Evolutionary conservation across 2,329 filamentous ascomycete species (phyloP), one percentile per base, ranked within the genome.

Genomic region (Tothia fuscella): DNA sequence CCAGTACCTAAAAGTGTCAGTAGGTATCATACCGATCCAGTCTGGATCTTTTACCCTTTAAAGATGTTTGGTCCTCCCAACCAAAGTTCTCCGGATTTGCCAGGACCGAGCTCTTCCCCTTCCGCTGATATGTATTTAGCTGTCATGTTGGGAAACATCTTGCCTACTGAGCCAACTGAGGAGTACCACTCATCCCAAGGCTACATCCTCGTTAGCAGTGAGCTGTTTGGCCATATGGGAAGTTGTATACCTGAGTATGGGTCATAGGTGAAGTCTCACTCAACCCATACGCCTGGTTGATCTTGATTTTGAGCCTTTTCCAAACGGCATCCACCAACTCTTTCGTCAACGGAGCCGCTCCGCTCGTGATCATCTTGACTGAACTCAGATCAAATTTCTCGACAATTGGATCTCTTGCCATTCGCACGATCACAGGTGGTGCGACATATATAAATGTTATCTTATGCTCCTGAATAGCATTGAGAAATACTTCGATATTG

Each of bases 281-380:
- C 4, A 96, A 70, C 0, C 88, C 88, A 55, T 94, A 96, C 14
- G 84, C 88, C 62, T 96, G 89, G 67, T 93, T 95, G 46, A 94
- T 78, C 2, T 80, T 79, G 19, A 93, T 70, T 39, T 77, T 77
- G 45, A 91, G 74, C 6, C 87, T 75, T 16, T 73, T 61, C 67
- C 84, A 83, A 2, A 91, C 74, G 5, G 76, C 72, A 43, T 86
- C 76, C 1, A 89, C 82, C 2, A 96, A 71, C 47, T 94, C 86
- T 26, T 70, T 67, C 0, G 85, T 89, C 31, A 95, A 66, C 0
- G 88, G 89, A 1, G 89, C 88, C 0, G 88, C 88, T 17, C 84
- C 89, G 1, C 76, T 87, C 61, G 87, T 91, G 67, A 94, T 69
- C 74, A 88, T 88, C 33, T 82, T 80, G 20, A 96, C 56, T 4